Evolutionary conservation across 106 monocot species (phyloP), one percentile per base, ranked within the genome.

Genomic region (Vanilla planifolia): DNA sequence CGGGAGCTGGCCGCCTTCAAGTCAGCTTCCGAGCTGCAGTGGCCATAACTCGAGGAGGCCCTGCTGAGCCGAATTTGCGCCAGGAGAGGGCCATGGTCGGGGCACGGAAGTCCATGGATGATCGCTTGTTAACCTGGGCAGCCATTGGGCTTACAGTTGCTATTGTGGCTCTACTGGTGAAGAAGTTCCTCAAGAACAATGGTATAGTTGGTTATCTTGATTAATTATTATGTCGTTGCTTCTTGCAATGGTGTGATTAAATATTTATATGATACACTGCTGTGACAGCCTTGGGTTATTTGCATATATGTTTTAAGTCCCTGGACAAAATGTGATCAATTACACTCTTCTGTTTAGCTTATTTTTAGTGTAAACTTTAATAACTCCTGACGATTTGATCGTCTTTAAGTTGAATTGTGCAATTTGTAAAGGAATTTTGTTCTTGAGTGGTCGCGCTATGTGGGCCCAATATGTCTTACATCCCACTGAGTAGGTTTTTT

Each of bases 141-240:
- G 90, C 95, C n/a, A 14, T 96, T 33, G 86, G 73, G 2, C 51
- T 96, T 57, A 73, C 84, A 10, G 29, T 79, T 51, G 90, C 90
- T 29, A 96, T 91, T 52, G 39, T 81, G 20, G 65, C 62, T 15
- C 74, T 96, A 10, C 23, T 91, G 20, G 51, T 87, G 46, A 96
- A 84, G 76, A 96, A 96, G 67, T 74, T 78, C 55, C 48, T 91
- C 5, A 96, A 91, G 69, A 71, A 78, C 27, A 65, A 68, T 43
- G 82, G 72, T 1, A 23, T 67, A 25, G 56, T 35, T 42, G 77
- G 70, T 63, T 80, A 63, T 61, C 69, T 63, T 36, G 80, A 77
- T 20, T 53, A 67, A 3, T 55, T 63, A 29, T 79, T 51, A 61
- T 60, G 23, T 59, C 20, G 14, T 37, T 59, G 35, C 34, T 36